These are phyloP conservation scores for Naganishia vishniacii DNA, from an alignment of 768 basidiomycete species.

Conservation along the genomic window DNA sequence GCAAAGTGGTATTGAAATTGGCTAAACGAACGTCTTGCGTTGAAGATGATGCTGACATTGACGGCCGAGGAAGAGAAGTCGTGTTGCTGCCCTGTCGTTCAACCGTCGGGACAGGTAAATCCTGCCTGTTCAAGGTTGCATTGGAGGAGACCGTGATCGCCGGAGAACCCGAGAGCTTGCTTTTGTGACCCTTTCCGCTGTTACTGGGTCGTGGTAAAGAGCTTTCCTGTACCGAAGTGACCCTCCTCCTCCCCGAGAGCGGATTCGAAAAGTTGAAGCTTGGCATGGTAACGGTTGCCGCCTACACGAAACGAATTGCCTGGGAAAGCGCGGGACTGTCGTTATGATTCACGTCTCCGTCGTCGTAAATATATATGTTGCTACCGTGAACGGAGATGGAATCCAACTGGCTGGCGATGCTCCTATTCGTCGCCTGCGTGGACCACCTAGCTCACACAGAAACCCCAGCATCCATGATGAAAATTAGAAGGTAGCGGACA, in stretches of 20 bases:
- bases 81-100: slow-evolving; percentile 5
- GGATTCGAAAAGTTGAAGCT: slow-evolving; percentile 17
- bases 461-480: no score
- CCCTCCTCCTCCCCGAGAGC: background rate
- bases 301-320: no score
- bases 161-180: slow-evolving; percentile 7
- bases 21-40: slow-evolving; percentile 5
- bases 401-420: no score
- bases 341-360: background rate
- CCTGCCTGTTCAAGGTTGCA: background rate
- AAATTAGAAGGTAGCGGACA: no score
- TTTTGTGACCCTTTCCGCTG: slow-evolving; percentile 11
- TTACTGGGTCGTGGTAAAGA: background rate
- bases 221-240: background rate
- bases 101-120: background rate
- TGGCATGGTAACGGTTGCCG: background rate
- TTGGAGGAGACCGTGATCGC: background rate
- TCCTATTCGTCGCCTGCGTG: no score
- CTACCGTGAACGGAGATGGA: no score
- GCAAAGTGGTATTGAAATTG: background rate
- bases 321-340: no score
- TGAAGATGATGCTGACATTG: slow-evolving; percentile 7
- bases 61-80: background rate
- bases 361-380: no score
- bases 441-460: no score